A percentile compares a stretch with the other conserved stretches of the same genome.
These are phyloP conservation scores for Nigrospora osmanthi DNA, from an alignment of 2,329 filamentous ascomycete species.

Conservation along the genomic window DNA sequence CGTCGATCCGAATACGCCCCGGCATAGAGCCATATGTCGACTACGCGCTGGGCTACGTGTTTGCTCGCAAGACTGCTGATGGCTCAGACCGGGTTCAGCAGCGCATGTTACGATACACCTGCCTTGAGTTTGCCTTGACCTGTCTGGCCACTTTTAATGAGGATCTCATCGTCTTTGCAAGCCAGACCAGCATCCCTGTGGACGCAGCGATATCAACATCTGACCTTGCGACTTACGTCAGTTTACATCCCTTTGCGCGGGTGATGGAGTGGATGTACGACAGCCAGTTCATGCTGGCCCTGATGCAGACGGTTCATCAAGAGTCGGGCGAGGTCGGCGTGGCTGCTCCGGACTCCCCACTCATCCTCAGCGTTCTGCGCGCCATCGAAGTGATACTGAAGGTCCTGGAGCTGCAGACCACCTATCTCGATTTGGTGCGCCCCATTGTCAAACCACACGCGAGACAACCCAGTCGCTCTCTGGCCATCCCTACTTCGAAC, in stretches of 20 bases:
- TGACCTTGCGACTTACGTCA: conserved; percentile 71
- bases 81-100: conserved; percentile 60
- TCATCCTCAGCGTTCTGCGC: conserved; percentile 70
- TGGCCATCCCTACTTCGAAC: conserved; percentile 37
- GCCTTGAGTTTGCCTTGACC: conserved; percentile 73
- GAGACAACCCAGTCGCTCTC: conserved; percentile 24
- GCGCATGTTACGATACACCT: conserved; percentile 67
- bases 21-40: conserved; percentile 93
- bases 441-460: conserved; percentile 65
- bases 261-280: conserved; percentile 99
- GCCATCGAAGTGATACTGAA: conserved; percentile 79
- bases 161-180: conserved; percentile 78
- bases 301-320: conserved; percentile 76
- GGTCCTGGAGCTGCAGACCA: conserved; percentile 80
- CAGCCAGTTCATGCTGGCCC: conserved; percentile 70
- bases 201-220: conserved; percentile 68
- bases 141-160: conserved; percentile 90
- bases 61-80: conserved; percentile 59
- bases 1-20: conserved; percentile 63
- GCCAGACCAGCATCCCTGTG: conserved; percentile 66
- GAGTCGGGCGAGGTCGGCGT: conserved; percentile 64
- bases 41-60: conserved; percentile 75
- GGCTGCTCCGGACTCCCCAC: conserved; percentile 67
- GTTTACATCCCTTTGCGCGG: conserved; percentile 84
- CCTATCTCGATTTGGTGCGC: conserved; percentile 82